Conservation (phyloP, 2,329 filamentous ascomycete genomes). For the Dendryphion nanum region DNA sequence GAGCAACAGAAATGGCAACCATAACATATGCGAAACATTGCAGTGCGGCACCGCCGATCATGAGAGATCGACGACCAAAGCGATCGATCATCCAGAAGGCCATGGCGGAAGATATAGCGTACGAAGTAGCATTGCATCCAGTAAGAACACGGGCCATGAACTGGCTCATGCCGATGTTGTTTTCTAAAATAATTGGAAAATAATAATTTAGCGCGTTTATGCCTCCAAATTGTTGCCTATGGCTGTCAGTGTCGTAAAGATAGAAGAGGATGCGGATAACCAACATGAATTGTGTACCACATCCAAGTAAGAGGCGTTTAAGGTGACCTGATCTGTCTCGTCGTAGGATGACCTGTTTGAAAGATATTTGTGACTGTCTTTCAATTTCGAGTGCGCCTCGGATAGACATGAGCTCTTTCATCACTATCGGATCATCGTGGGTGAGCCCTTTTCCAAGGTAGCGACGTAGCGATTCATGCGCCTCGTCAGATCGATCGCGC, state of each 20-base stretch:
- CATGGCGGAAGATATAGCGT: not conserved
- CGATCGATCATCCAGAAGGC: slow-evolving; percentile 14
- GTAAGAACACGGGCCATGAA: slow-evolving; percentile 11
- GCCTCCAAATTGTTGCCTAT: slow-evolving; percentile 1
- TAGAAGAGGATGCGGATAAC: too few species aligned
- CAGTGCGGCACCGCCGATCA: slow-evolving; percentile 15
- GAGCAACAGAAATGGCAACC: slow-evolving; percentile 18
- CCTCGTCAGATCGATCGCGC: slow-evolving; percentile 49
- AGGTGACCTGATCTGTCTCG: slow-evolving; percentile 9
- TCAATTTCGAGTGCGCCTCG: slow-evolving; percentile 11
- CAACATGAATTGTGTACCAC: slow-evolving; percentile 14
- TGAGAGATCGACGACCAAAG: slow-evolving; percentile 18
- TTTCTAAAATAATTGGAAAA: slow-evolving; percentile 1
- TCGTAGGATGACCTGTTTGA: slow-evolving; percentile 9
- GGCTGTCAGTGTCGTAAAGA: too few species aligned
- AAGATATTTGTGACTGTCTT: slow-evolving; percentile 6
- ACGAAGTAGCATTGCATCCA: slow-evolving; percentile 12
- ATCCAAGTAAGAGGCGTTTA: slow-evolving; percentile 10
- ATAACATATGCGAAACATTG: slow-evolving; percentile 19
- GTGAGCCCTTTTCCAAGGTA: slow-evolving; percentile 9
- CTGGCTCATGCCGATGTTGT: slow-evolving; percentile 3
- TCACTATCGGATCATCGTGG: slow-evolving; percentile 5
- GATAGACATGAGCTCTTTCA: slow-evolving; percentile 10
- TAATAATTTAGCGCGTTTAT: not conserved
- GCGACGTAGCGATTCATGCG: slow-evolving; percentile 43